These are phyloP conservation scores for Plectosphaerella cucumerina DNA, from an alignment of 2,329 filamentous ascomycete species.

Conservation along the genomic window DNA sequence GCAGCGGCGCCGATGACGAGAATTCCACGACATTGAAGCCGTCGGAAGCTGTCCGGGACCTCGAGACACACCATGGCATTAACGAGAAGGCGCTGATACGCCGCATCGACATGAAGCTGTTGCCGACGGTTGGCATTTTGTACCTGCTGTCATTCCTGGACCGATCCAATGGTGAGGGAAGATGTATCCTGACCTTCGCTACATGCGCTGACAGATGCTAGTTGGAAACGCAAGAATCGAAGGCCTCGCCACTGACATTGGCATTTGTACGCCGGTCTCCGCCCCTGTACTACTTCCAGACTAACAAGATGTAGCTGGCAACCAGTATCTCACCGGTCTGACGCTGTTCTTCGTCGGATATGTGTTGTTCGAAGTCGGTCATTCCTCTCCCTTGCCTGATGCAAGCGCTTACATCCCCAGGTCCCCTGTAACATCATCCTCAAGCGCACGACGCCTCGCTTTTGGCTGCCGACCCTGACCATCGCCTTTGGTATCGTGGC, in stretches of 20 bases:
- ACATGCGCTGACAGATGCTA: slow-evolving; percentile 22
- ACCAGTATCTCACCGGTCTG: slow-evolving; percentile 61
- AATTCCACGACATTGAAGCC: not conserved
- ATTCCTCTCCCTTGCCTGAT: not conserved
- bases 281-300: slow-evolving; percentile 12
- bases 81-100: slow-evolving; percentile 55
- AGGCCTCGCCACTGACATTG: slow-evolving; percentile 45
- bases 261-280: slow-evolving; percentile 44
- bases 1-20: not conserved
- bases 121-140: slow-evolving; percentile 50
- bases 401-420: slow-evolving; percentile 18
- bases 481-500: slow-evolving; percentile 52
- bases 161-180: slow-evolving; percentile 44
- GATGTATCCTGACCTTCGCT: slow-evolving; percentile 20
- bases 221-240: slow-evolving; percentile 56
- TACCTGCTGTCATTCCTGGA: slow-evolving; percentile 56
- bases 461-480: slow-evolving; percentile 56
- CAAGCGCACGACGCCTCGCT: slow-evolving; percentile 52
- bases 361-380: slow-evolving; percentile 47
- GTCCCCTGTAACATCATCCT: slow-evolving; percentile 60
- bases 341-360: slow-evolving; percentile 64
- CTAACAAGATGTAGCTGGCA: slow-evolving; percentile 35
- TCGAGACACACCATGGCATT: slow-evolving; percentile 20
- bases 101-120: slow-evolving; percentile 47
- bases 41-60: not conserved